Evolutionary conservation across 495 filamentous ascomycete species (phyloP), one percentile per base, ranked within the genome.

Genomic region (Apodospora peruviana): DNA sequence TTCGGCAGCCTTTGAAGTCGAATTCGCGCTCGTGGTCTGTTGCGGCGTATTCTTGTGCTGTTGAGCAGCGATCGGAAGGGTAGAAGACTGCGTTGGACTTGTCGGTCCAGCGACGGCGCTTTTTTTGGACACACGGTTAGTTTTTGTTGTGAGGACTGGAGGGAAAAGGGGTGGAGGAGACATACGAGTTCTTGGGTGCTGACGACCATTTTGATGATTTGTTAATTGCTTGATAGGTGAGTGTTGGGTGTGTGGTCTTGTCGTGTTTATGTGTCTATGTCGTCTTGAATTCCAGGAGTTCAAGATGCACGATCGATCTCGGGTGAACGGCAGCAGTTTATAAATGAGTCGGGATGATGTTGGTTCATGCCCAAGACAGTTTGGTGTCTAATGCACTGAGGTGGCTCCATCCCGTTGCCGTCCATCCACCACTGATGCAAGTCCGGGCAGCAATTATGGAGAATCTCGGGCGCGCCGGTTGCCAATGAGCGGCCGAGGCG

Each of bases 81-180:
- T 9, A 5, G 47, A 61, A 59, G 44, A 32, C 35, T 2, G 48
- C 51, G 10, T 46, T 42, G 44, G 56, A 49, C 48, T 45, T 50
- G 59, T 55, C 43, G n/a, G 53, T 40, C 56, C 53, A 57, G 27
- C 53, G 53, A 14, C 51, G 32, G 29, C 56, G 29, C 56, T 59
- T 36, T 17, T 5, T 9, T 17, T 41, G 18, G 21, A 10, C 18
- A 18, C 19, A 8, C n/a, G n/a, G 27, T 32, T 14, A 32, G 14
- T 7, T 32, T 7, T 32, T 32, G n/a, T 5, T 40, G 9, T 1
- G 27, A 9, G 22, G 11, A 17, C 2, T 37, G 25, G 5, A 7
- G 12, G 8, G 16, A n/a, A 10, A 4, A 34, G 14, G 34, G 12
- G 22, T n/a, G 2, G 18, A 2, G 40, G 24, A 14, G n/a, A 41